Conservation (phyloP, 352 stramenopile genomes). For the Phytopythium aichiense region DNA sequence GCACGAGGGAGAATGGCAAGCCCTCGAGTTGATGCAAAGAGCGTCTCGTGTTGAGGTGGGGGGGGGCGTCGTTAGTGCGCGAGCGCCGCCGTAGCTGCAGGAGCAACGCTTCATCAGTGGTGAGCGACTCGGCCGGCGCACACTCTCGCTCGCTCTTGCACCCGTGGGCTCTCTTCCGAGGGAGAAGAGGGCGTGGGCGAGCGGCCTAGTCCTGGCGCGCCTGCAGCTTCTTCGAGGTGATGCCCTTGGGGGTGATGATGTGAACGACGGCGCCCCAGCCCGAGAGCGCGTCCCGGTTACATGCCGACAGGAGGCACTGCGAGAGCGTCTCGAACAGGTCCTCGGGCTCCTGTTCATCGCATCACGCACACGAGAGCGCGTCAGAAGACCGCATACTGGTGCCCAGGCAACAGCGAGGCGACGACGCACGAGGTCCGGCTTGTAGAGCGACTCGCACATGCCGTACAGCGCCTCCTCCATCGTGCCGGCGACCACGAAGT, state of each 20-base stretch:
- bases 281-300: constrained; percentile 97
- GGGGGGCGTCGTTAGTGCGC: background rate
- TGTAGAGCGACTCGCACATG: constrained; percentile 98
- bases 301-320: constrained; percentile 96
- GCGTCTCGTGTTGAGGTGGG: constrained; percentile 1
- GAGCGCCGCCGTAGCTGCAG: background rate
- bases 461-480: constrained; percentile 98
- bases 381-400: background rate
- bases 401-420: background rate
- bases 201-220: constrained; percentile 70
- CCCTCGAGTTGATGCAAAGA: background rate
- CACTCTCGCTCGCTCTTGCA: background rate
- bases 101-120: background rate
- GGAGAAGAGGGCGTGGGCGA: background rate
- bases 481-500: constrained; percentile 98
- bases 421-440: constrained; percentile 88
- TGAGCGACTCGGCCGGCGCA: background rate
- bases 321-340: constrained; percentile 98
- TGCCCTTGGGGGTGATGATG: constrained; percentile 93
- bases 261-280: constrained; percentile 98
- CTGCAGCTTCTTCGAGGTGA: constrained; percentile 80
- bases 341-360: constrained; percentile 73
- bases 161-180: background rate
- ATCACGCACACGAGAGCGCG: background rate
- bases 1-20: too few relatives aligned